phyloP scores from a whole-genome alignment of 2,329 filamentous ascomycete genomes.

The Colletotrichum viniferum region DNA sequence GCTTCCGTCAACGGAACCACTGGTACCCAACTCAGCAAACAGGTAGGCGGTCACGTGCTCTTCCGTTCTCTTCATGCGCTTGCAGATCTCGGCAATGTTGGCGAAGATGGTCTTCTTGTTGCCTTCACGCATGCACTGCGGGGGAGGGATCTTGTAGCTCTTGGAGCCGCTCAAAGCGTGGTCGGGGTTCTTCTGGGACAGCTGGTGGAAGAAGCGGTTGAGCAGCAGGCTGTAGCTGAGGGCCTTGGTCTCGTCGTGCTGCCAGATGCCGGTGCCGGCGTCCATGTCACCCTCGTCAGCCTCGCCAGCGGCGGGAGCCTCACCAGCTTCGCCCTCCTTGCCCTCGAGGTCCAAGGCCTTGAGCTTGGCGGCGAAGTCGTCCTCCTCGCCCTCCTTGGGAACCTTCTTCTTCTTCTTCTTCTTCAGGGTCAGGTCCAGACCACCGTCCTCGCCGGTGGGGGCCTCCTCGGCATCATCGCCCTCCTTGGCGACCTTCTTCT shows the following conservation, averaged over 20 bases:
- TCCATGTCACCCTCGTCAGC: slow-evolving; percentile 79
- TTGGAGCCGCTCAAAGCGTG: slow-evolving; percentile 86
- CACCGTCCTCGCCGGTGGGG: slow-evolving; percentile 53
- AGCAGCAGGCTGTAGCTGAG: slow-evolving; percentile 89
- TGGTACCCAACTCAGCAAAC: slow-evolving; percentile 97
- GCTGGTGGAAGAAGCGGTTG: slow-evolving; percentile 89
- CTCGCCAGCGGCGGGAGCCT: slow-evolving; percentile 50
- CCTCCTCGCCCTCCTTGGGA: slow-evolving; percentile 65
- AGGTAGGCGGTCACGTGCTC: slow-evolving; percentile 86
- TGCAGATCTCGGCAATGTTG: slow-evolving; percentile 98
- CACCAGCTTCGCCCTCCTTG: slow-evolving; percentile 70
- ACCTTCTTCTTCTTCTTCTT: slow-evolving; percentile 82
- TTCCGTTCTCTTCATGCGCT: slow-evolving; percentile 98
- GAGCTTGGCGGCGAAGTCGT: slow-evolving; percentile 65
- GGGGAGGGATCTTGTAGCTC: slow-evolving; percentile 99
- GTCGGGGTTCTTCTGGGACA: slow-evolving; percentile 96
- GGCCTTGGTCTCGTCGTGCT: slow-evolving; percentile 75
- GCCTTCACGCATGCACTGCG: slow-evolving; percentile 98
- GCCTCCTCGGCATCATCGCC: slow-evolving; percentile 55
- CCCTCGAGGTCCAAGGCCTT: slow-evolving; percentile 65
- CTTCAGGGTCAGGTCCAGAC: slow-evolving; percentile 67
- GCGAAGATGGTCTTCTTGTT: slow-evolving; percentile 99
- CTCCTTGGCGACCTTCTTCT: slow-evolving; percentile 67
- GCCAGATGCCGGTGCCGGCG: slow-evolving; percentile 88
- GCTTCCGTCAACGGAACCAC: slow-evolving; percentile 91